Evolutionary conservation across 441 rosid genomes (phyloP), one percentile per base, ranked within the genome.

Genomic region (Theobroma grandiflorum): DNA sequence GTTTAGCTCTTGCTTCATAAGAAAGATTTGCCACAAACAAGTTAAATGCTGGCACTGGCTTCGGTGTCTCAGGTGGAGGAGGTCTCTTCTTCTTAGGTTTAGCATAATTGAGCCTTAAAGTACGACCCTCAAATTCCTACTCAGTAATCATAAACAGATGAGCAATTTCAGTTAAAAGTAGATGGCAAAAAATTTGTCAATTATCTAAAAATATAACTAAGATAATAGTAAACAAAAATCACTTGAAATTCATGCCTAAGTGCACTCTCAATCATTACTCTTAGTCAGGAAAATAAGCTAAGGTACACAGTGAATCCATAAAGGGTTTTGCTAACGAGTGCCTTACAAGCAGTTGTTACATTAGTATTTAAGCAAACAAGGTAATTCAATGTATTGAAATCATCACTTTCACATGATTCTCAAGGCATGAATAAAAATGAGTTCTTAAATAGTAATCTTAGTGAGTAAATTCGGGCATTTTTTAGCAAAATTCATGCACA

Each of bases 61-160:
- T 83, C 37, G 88, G 87, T 76, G 78, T 80, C 59, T 57, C 82
- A 15, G 90, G 86, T 20, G 86, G 86, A 52, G 86, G 72, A 58
- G 88, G 72, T 55, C 88, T 88, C 87, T 89, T 82, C 89, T 85
- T 88, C 68, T 84, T 90, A n/a, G 74, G 43, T 82, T 87, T 92
- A 0, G 97, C 97, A 80, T 88, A 92, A 82, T 84, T 87, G 75
- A 92, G 85, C 87, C 72, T 93, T 74, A 93, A 77, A 62, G 79
- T 62, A 42, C 96, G 93, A 43, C 96, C 98, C 84, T 91, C 93
- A 15, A 88, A 92, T 80, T 92, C 95, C 98, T 95, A 80, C 65
- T 65, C 12, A 45, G 22, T 52, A 74, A 61, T 52, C 43, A 75
- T 22, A 58, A 78, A 22, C 77, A 37, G 22, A 78, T 37, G 6